Percentiles rank a stretch among this genome's conserved stretches.
These are phyloP conservation scores for Mrakia frigida DNA, from an alignment of 768 basidiomycete species.

Conservation along the genomic window DNA sequence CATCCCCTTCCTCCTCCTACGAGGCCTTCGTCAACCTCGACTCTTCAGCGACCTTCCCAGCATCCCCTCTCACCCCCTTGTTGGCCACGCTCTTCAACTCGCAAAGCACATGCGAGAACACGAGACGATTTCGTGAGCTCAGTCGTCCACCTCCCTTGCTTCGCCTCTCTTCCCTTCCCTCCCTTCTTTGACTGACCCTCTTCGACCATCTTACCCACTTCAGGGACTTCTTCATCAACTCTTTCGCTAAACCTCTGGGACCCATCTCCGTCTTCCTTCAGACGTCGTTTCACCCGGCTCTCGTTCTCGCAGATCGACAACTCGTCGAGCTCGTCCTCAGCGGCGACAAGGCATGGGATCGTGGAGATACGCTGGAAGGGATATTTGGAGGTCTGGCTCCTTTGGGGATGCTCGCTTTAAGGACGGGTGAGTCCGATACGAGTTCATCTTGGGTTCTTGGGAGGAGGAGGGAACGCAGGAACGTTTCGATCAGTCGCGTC, in stretches of 20 bases:
- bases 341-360: not conserved
- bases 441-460: too few species aligned
- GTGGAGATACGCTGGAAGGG: not conserved
- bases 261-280: slow-evolving; percentile 6
- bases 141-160: not conserved
- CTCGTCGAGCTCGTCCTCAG: slow-evolving; percentile 9
- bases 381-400: slow-evolving; percentile 19
- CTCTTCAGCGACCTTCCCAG: not conserved
- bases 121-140: slow-evolving; percentile 16
- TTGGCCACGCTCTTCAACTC: slow-evolving; percentile 21
- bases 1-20: not conserved
- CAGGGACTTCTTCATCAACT: slow-evolving; percentile 20
- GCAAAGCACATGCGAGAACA: not conserved
- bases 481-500: not conserved
- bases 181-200: not conserved
- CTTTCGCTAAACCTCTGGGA: not conserved
- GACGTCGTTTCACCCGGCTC: not conserved
- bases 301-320: slow-evolving; percentile 9
- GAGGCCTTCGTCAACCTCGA: not conserved
- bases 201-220: not conserved
- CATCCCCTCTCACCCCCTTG: not conserved
- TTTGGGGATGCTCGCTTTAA: slow-evolving; percentile 14
- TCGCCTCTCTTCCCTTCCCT: not conserved
- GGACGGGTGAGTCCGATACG: slow-evolving; percentile 4
- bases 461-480: not conserved